Conservation (phyloP, 106 monocot species). For the Alisma plantagoaquatica region DNA sequence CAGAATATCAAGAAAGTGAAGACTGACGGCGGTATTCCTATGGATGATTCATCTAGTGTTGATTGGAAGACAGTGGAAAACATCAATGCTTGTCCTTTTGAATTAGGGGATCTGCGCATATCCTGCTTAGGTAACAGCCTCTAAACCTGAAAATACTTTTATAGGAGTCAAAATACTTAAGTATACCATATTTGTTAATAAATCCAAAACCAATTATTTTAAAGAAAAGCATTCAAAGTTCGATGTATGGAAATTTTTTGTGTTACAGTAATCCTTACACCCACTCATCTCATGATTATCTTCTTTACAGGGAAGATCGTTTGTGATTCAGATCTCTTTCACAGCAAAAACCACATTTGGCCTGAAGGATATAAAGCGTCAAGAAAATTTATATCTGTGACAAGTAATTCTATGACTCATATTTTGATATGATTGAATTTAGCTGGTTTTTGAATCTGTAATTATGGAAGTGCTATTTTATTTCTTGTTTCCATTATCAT, state of each 20-base stretch:
- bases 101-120: conserved; percentile 72
- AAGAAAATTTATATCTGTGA: conserved; percentile 66
- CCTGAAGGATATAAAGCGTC: conserved; percentile 92
- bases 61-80: conserved; percentile 16
- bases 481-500: too few relatives aligned
- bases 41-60: conserved; percentile 27
- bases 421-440: too few relatives aligned
- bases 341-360: conserved; percentile 67
- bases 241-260: not conserved
- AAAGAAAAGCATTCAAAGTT: not conserved
- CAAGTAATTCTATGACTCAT: too few relatives aligned
- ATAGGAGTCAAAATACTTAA: not conserved
- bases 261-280: not conserved
- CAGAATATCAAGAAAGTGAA: not conserved
- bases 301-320: conserved; percentile 59
- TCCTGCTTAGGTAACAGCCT: conserved; percentile 48
- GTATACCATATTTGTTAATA: not conserved
- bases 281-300: not conserved
- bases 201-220: not conserved
- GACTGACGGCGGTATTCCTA: not conserved
- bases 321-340: conserved; percentile 72
- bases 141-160: not conserved
- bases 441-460: too few relatives aligned
- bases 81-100: conserved; percentile 33
- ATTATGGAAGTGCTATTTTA: too few relatives aligned